Percentiles rank a stretch among this genome's conserved stretches.
phyloP scores from a whole-genome alignment of 208 protist genomes.

The Crithidia mellificae region DNA sequence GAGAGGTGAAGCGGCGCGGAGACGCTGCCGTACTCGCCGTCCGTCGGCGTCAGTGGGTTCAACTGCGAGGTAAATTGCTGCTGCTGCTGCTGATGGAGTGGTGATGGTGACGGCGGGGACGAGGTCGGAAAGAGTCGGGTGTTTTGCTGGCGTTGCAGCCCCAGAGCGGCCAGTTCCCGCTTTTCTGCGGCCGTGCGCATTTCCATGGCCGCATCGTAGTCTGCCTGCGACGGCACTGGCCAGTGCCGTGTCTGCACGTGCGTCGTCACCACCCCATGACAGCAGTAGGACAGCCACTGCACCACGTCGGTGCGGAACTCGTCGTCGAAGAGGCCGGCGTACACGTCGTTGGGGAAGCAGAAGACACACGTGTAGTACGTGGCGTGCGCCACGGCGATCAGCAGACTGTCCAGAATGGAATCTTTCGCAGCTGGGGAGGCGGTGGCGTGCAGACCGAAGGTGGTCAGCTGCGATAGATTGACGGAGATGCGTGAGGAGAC shows the following conservation, averaged over 20 bases:
- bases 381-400: constrained; percentile 49
- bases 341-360: constrained; percentile 83
- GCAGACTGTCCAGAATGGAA: constrained; percentile 54
- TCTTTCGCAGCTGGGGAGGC: constrained; percentile 57
- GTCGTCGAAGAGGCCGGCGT: constrained; percentile 67
- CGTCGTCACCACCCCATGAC: constrained; percentile 63
- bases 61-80: too few species aligned
- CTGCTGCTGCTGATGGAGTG: too few species aligned
- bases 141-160: not conserved
- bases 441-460: constrained; percentile 40
- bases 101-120: too few species aligned
- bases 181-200: constrained; percentile 7
- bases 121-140: not conserved
- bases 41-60: not conserved
- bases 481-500: constrained; percentile 25
- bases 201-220: constrained; percentile 26
- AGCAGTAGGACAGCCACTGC: constrained; percentile 79
- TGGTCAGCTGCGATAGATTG: constrained; percentile 34
- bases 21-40: not conserved
- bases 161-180: constrained; percentile 4
- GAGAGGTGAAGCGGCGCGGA: not conserved
- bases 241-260: constrained; percentile 66
- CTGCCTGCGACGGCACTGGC: constrained; percentile 44
- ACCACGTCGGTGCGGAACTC: constrained; percentile 71
- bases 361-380: constrained; percentile 66